These are phyloP conservation scores for Penicillium diatomitis DNA, from an alignment of 495 filamentous ascomycete genomes.

Conservation along the genomic window DNA sequence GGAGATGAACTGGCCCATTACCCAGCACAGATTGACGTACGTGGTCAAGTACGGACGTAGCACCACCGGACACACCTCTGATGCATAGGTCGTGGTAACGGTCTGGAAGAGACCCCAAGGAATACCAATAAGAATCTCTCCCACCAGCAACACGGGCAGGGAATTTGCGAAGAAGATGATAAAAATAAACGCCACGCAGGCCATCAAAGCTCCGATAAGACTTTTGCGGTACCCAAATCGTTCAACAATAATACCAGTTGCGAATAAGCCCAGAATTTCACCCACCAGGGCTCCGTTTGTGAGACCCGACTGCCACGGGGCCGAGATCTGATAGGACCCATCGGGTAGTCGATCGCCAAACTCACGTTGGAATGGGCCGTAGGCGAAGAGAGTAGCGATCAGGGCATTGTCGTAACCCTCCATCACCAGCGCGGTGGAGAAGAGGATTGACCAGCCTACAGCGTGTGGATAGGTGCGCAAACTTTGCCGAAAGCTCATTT, in stretches of 20 bases:
- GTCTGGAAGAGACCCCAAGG: conserved; percentile 77
- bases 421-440: conserved; percentile 40
- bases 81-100: conserved; percentile 66
- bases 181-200: conserved; percentile 46
- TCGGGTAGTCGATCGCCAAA: conserved; percentile 20
- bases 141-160: conserved; percentile 52
- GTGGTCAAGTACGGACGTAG: conserved; percentile 65
- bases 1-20: conserved; percentile 63
- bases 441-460: conserved; percentile 34
- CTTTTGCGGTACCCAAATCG: conserved; percentile 54
- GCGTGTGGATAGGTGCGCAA: conserved; percentile 27
- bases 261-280: conserved; percentile 54
- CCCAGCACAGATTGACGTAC: conserved; percentile 77
- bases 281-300: conserved; percentile 48
- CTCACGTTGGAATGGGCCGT: neutral
- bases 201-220: conserved; percentile 45
- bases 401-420: conserved; percentile 40
- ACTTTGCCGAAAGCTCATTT: conserved; percentile 1
- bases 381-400: conserved; percentile 19
- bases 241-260: conserved; percentile 56
- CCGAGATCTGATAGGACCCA: conserved; percentile 28
- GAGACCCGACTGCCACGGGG: conserved; percentile 55
- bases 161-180: conserved; percentile 68
- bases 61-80: conserved; percentile 66
- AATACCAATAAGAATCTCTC: conserved; percentile 64